Evolutionary conservation across 2,329 filamentous ascomycete genomes (phyloP).

Genomic region (Canariomyces notabilis): DNA sequence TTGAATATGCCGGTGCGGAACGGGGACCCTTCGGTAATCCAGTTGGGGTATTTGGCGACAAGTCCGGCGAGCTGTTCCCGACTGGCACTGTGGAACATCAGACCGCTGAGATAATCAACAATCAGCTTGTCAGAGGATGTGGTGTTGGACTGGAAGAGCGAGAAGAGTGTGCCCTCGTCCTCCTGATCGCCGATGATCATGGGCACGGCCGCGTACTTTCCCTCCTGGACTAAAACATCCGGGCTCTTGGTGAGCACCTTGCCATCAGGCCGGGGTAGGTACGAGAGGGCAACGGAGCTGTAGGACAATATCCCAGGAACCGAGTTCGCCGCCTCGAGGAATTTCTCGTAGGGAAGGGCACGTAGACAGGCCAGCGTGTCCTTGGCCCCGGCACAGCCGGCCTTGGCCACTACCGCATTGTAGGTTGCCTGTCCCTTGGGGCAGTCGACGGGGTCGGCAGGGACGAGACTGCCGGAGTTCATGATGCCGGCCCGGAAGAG

Average conservation of each 20-base stretch:
- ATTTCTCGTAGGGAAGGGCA: slow-evolving; percentile 49
- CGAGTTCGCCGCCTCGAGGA: slow-evolving; percentile 63
- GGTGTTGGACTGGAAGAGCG: slow-evolving; percentile 64
- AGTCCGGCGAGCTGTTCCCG: slow-evolving; percentile 47
- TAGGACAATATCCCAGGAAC: slow-evolving; percentile 66
- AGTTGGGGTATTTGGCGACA: slow-evolving; percentile 58
- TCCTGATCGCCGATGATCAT: slow-evolving; percentile 67
- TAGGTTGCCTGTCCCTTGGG: slow-evolving; percentile 62
- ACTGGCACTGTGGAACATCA: slow-evolving; percentile 57
- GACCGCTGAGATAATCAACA: slow-evolving; percentile 53
- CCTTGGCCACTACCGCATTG: slow-evolving; percentile 53
- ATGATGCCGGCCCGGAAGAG: slow-evolving; percentile 76
- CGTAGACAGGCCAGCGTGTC: slow-evolving; percentile 65
- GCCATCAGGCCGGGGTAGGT: slow-evolving; percentile 69
- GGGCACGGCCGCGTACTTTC: slow-evolving; percentile 46
- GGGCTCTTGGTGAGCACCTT: slow-evolving; percentile 56
- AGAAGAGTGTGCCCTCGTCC: slow-evolving; percentile 74
- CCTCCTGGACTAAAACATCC: slow-evolving; percentile 48
- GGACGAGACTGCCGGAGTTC: slow-evolving; percentile 63
- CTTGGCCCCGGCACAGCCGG: slow-evolving; percentile 53
- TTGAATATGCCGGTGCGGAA: slow-evolving; percentile 66
- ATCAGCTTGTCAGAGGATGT: slow-evolving; percentile 55
- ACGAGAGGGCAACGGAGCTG: slow-evolving; percentile 63
- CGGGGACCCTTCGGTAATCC: slow-evolving; percentile 57
- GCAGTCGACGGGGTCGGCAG: slow-evolving; percentile 59